These are phyloP conservation scores for Sporothrix inflata DNA, from an alignment of 2,329 filamentous ascomycete genomes.

Conservation along the genomic window DNA sequence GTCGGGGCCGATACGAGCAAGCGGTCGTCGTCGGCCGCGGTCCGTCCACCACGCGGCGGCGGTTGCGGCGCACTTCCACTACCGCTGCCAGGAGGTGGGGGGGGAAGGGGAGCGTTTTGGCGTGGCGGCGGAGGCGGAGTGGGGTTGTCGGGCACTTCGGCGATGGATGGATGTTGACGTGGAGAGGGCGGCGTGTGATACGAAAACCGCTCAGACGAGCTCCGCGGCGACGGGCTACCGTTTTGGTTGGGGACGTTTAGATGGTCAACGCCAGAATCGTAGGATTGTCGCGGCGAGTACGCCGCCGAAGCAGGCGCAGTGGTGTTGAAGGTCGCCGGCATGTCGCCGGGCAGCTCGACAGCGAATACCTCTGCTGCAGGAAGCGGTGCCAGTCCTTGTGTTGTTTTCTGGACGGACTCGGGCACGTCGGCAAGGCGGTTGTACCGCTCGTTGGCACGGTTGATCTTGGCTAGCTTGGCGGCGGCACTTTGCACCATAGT, in stretches of 20 bases:
- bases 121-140: slow-evolving; percentile 41
- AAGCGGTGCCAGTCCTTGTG: background rate
- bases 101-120: slow-evolving; percentile 31
- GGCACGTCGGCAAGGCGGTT: slow-evolving; percentile 54
- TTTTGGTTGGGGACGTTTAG: slow-evolving; percentile 45
- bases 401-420: slow-evolving; percentile 43
- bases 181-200: slow-evolving; percentile 38
- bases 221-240: slow-evolving; percentile 52
- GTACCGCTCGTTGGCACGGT: slow-evolving; percentile 72
- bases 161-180: slow-evolving; percentile 39
- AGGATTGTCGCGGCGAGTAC: slow-evolving; percentile 53
- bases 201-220: slow-evolving; percentile 52
- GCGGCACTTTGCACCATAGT: slow-evolving; percentile 76
- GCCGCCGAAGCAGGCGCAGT: background rate
- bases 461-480: slow-evolving; percentile 79
- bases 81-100: slow-evolving; percentile 29
- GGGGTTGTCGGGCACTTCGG: slow-evolving; percentile 36
- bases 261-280: slow-evolving; percentile 59
- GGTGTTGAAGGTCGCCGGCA: slow-evolving; percentile 42
- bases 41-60: background rate
- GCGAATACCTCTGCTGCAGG: slow-evolving; percentile 43
- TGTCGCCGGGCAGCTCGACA: slow-evolving; percentile 62
- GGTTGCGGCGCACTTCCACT: slow-evolving; percentile 22
- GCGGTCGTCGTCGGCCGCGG: slow-evolving; percentile 47
- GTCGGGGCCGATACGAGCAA: slow-evolving; percentile 61